Conservation (phyloP, 768 basidiomycete species). For the Leccinum broughii region DNA sequence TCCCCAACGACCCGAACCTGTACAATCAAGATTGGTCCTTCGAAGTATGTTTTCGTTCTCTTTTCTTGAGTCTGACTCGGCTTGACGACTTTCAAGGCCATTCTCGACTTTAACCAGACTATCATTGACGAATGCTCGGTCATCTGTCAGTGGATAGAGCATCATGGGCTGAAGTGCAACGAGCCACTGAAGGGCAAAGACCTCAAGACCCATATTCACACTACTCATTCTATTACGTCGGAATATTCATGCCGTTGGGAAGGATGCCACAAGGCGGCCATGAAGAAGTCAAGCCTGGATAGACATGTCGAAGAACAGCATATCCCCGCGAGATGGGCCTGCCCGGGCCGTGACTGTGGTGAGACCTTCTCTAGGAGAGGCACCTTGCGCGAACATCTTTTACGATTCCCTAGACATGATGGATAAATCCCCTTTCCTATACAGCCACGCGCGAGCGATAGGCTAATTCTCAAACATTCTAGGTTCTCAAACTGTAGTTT, state of each 20-base stretch:
- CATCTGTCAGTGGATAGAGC: conserved; percentile 3
- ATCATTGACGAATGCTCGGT: conserved; percentile 2
- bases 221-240: conserved; percentile 1
- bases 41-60: not conserved
- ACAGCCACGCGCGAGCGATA: not conserved
- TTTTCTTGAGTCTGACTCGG: not conserved
- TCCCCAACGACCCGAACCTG: not conserved
- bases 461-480: not conserved
- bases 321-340: conserved; percentile 10
- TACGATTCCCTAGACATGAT: not conserved
- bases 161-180: conserved; percentile 3
- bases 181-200: not conserved
- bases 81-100: conserved; percentile 1
- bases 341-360: too few relatives aligned
- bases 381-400: conserved; percentile 2
- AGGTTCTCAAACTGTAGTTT: not conserved
- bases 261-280: not conserved
- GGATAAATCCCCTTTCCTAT: not conserved
- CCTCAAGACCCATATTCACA: conserved; percentile 6
- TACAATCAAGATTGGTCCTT: not conserved
- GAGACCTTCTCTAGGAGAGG: too few relatives aligned
- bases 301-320: conserved; percentile 16
- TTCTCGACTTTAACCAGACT: conserved; percentile 1
- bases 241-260: conserved; percentile 17
- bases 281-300: conserved; percentile 13